These are phyloP conservation scores for Colletotrichum scovillei DNA, from an alignment of 2,329 filamentous ascomycete species.

Conservation along the genomic window DNA sequence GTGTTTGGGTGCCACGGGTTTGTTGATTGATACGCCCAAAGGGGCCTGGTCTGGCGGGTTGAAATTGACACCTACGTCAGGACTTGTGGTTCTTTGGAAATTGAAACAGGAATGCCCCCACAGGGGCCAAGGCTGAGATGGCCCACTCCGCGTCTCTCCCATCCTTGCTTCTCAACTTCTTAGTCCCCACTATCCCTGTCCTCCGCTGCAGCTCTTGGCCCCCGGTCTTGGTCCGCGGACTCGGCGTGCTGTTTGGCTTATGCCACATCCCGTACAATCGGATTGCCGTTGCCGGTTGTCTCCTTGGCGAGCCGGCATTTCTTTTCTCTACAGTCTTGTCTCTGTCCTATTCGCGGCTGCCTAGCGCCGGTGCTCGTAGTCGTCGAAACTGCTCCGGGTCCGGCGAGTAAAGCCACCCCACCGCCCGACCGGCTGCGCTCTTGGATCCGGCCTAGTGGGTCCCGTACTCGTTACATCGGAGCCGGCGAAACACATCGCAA, in stretches of 20 bases:
- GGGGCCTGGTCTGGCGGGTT: neutral
- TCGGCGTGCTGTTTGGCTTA: neutral
- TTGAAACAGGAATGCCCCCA: slow-evolving; percentile 31
- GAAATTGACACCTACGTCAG: slow-evolving; percentile 33
- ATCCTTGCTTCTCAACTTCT: neutral
- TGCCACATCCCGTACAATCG: neutral
- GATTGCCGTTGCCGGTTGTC: neutral
- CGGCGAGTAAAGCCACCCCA: neutral
- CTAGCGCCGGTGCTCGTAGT: too few species aligned
- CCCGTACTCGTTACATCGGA: too few species aligned
- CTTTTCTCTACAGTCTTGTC: neutral
- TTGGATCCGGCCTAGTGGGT: neutral
- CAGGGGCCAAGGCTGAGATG: slow-evolving; percentile 27
- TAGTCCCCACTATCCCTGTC: neutral
- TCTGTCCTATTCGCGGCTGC: too few species aligned
- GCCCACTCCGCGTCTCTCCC: neutral
- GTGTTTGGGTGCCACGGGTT: neutral
- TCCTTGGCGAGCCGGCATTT: neutral
- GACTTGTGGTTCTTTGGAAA: slow-evolving; percentile 26
- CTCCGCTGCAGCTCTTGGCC: slow-evolving; percentile 1
- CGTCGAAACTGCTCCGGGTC: too few species aligned
- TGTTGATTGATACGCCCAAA: slow-evolving; percentile 7
- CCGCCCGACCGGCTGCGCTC: neutral
- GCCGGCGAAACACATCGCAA: neutral
- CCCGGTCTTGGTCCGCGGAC: neutral